phyloP scores from a whole-genome alignment of 2,329 filamentous ascomycete genomes.

The Aspergillus transmontanensis region DNA sequence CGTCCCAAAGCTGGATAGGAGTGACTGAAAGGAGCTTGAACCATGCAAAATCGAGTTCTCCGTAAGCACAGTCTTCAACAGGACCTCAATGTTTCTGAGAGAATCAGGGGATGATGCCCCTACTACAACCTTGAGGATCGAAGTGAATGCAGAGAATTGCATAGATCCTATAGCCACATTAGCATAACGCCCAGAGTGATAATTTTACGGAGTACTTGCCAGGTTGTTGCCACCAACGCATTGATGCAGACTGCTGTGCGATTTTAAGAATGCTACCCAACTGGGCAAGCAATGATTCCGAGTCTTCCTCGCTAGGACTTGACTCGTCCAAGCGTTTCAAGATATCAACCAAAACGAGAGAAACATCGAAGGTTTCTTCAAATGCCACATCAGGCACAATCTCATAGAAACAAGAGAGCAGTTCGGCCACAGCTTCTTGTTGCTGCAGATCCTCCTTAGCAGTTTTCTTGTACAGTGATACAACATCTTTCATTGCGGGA shows the following conservation, averaged over 20 bases:
- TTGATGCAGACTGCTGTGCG: conserved; percentile 76
- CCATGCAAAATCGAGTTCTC: conserved; percentile 42
- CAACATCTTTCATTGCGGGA: conserved; percentile 79
- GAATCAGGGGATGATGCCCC: conserved; percentile 33
- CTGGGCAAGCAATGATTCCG: conserved; percentile 68
- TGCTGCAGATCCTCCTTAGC: conserved; percentile 71
- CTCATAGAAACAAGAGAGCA: conserved; percentile 84
- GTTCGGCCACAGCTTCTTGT: conserved; percentile 74
- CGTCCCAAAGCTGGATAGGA: conserved; percentile 41
- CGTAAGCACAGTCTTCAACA: conserved; percentile 38
- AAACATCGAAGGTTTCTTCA: conserved; percentile 86
- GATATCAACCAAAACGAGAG: conserved; percentile 70
- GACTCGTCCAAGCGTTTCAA: conserved; percentile 62
- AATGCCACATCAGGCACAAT: conserved; percentile 77
- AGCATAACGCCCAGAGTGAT: background rate
- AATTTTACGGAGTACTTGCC: conserved; percentile 38
- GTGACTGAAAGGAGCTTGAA: conserved; percentile 38
- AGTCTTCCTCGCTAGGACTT: conserved; percentile 49
- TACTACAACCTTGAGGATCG: conserved; percentile 43
- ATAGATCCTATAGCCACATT: conserved; percentile 33
- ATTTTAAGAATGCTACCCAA: conserved; percentile 80
- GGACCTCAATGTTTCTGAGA: conserved; percentile 34
- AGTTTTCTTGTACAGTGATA: conserved; percentile 71
- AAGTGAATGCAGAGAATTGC: conserved; percentile 45
- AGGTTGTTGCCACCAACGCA: conserved; percentile 86